phyloP scores from a whole-genome alignment of 2,329 filamentous ascomycete genomes.

The Fusarium sp. region DNA sequence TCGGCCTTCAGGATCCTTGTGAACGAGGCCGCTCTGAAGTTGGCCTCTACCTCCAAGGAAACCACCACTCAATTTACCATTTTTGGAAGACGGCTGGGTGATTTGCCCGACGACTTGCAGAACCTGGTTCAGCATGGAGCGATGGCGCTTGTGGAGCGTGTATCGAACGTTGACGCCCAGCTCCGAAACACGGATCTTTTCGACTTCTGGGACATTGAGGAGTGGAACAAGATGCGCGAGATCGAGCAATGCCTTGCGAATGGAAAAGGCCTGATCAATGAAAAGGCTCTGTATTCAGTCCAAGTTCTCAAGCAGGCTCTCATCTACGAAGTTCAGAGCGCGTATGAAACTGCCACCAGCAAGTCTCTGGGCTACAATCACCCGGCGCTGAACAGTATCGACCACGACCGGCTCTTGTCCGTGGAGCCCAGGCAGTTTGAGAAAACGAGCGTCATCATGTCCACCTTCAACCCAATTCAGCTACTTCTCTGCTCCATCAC shows the following conservation, averaged over 20 bases:
- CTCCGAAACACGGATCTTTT: slow-evolving; percentile 51
- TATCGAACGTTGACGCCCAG: slow-evolving; percentile 46
- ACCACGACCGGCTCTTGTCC: slow-evolving; percentile 53
- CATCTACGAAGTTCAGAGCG: slow-evolving; percentile 19
- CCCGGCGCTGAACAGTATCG: slow-evolving; percentile 35
- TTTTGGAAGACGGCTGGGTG: slow-evolving; percentile 61
- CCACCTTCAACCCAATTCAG: slow-evolving; percentile 29
- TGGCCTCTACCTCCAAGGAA: slow-evolving; percentile 41
- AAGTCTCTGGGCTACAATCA: neutral
- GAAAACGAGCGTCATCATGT: slow-evolving; percentile 13
- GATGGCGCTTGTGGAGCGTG: slow-evolving; percentile 62
- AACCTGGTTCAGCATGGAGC: slow-evolving; percentile 71
- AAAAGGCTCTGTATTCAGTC: slow-evolving; percentile 32
- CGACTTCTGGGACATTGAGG: slow-evolving; percentile 42
- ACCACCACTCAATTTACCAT: slow-evolving; percentile 44
- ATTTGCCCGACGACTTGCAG: slow-evolving; percentile 64
- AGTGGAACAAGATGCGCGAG: slow-evolving; percentile 50
- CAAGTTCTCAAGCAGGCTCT: slow-evolving; percentile 40
- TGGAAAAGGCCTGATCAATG: slow-evolving; percentile 1
- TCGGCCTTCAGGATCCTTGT: slow-evolving; percentile 71
- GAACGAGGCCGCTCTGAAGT: slow-evolving; percentile 68
- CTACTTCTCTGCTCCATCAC: slow-evolving; percentile 50
- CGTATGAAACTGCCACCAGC: slow-evolving; percentile 22
- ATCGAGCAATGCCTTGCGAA: slow-evolving; percentile 44
- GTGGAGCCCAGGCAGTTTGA: slow-evolving; percentile 47